These are phyloP conservation scores for Boletus insuetus DNA, from an alignment of 768 basidiomycete genomes.

Conservation along the genomic window DNA sequence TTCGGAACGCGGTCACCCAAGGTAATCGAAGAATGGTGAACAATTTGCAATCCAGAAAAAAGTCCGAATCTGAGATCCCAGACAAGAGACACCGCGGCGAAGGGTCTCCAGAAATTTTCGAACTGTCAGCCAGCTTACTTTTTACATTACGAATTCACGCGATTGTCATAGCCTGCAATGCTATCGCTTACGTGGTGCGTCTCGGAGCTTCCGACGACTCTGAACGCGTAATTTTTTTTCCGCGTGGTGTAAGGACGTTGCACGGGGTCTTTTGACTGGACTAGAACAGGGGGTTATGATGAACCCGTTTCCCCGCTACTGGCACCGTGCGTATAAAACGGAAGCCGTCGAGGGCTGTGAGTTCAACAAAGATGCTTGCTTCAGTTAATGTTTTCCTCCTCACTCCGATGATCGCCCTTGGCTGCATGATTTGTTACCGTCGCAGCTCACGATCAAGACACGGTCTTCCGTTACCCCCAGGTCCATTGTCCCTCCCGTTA, in stretches of 20 bases:
- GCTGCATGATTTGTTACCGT: slow-evolving; percentile 9
- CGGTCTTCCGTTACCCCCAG: slow-evolving; percentile 19
- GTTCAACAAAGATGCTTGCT: slow-evolving; percentile 11
- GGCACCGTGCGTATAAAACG: slow-evolving; percentile 17
- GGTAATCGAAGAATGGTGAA: slow-evolving; percentile 16
- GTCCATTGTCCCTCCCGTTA: slow-evolving; percentile 21
- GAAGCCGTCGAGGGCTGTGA: not conserved
- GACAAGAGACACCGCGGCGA: slow-evolving; percentile 30
- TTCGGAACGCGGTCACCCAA: slow-evolving; percentile 12
- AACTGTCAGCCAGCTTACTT: slow-evolving; percentile 3
- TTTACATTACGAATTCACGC: slow-evolving; percentile 12
- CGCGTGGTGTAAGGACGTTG: slow-evolving; percentile 7
- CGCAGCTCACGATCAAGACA: slow-evolving; percentile 6
- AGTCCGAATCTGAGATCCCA: slow-evolving; percentile 8
- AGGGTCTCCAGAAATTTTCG: slow-evolving; percentile 9
- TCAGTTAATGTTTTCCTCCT: slow-evolving; percentile 9
- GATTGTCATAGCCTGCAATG: slow-evolving; percentile 19
- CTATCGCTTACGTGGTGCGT: slow-evolving; percentile 27
- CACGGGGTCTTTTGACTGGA: not conserved
- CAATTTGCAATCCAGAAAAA: slow-evolving; percentile 20
- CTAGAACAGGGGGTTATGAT: slow-evolving; percentile 14
- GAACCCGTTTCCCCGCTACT: slow-evolving; percentile 1
- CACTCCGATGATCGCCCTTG: slow-evolving; percentile 1
- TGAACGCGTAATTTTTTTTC: slow-evolving; percentile 8
- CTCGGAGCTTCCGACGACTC: slow-evolving; percentile 9